Conservation (phyloP, 768 basidiomycete species). For the Kwoniella dejecticola region DNA sequence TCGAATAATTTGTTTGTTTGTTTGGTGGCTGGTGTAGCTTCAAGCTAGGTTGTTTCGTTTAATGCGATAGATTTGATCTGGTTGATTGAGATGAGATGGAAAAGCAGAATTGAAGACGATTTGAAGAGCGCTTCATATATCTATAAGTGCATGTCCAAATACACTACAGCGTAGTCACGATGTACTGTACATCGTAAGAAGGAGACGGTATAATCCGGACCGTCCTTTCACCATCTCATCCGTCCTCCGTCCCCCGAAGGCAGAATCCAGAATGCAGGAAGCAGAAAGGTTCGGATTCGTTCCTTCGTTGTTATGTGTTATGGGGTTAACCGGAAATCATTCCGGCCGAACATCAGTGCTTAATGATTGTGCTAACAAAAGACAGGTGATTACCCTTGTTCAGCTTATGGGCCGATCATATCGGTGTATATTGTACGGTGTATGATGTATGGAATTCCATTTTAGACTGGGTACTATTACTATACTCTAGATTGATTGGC, state of each 20-base stretch:
- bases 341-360: not conserved
- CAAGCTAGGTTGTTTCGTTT: not conserved
- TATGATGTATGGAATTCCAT: not conserved
- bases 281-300: too few species aligned
- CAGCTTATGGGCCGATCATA: not conserved
- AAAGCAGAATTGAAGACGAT: not conserved
- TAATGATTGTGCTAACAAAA: slow-evolving; percentile 5
- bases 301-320: too few species aligned
- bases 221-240: slow-evolving; percentile 3
- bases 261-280: too few species aligned
- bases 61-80: not conserved
- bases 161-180: not conserved
- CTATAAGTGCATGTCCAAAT: not conserved
- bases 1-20: not conserved
- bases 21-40: too few species aligned
- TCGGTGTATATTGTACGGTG: slow-evolving; percentile 1
- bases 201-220: not conserved
- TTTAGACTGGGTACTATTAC: not conserved
- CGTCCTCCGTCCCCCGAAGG: not conserved
- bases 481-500: too few species aligned
- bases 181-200: not conserved
- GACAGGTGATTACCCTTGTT: slow-evolving; percentile 12
- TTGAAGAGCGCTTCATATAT: slow-evolving; percentile 9
- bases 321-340: not conserved
- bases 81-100: not conserved